These are phyloP conservation scores for Fusarium coffeatum DNA, from an alignment of 2,329 filamentous ascomycete genomes.

Conservation along the genomic window DNA sequence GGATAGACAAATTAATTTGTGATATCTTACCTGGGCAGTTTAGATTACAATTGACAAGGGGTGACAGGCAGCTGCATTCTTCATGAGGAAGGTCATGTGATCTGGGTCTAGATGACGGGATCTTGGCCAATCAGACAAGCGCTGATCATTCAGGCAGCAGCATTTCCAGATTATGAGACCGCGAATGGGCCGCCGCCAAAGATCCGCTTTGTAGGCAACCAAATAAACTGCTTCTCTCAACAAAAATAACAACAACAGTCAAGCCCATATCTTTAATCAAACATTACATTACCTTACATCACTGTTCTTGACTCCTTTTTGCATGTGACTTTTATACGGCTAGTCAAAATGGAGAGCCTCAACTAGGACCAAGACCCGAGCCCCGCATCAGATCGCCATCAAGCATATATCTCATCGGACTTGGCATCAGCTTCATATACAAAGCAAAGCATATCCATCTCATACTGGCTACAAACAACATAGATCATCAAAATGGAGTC, in stretches of 20 bases:
- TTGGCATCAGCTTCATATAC: slow-evolving; percentile 2
- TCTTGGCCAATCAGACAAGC: slow-evolving; percentile 23
- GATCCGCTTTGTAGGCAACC: slow-evolving; percentile 49
- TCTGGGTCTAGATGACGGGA: not conserved
- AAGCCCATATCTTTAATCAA: not conserved
- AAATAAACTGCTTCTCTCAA: slow-evolving; percentile 42
- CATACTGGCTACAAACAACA: not conserved
- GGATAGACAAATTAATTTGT: slow-evolving; percentile 2
- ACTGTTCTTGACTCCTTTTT: not conserved
- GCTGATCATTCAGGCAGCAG: slow-evolving; percentile 46
- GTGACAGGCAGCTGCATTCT: slow-evolving; percentile 32
- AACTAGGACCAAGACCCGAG: slow-evolving; percentile 12
- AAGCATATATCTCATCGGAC: slow-evolving; percentile 27
- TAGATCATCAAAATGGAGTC: slow-evolving; percentile 58
- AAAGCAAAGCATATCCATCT: not conserved
- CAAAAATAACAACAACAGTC: slow-evolving; percentile 22
- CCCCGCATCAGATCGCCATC: slow-evolving; percentile 37
- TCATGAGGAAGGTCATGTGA: slow-evolving; percentile 9
- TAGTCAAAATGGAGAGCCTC: slow-evolving; percentile 16
- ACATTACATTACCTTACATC: not conserved
- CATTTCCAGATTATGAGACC: slow-evolving; percentile 39
- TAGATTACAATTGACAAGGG: slow-evolving; percentile 3
- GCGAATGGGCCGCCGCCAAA: slow-evolving; percentile 43
- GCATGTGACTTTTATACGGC: slow-evolving; percentile 10
- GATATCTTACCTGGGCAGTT: not conserved